Evolutionary conservation across 495 filamentous ascomycete genomes (phyloP).

Genomic region (Hypoxylon cercidicola): DNA sequence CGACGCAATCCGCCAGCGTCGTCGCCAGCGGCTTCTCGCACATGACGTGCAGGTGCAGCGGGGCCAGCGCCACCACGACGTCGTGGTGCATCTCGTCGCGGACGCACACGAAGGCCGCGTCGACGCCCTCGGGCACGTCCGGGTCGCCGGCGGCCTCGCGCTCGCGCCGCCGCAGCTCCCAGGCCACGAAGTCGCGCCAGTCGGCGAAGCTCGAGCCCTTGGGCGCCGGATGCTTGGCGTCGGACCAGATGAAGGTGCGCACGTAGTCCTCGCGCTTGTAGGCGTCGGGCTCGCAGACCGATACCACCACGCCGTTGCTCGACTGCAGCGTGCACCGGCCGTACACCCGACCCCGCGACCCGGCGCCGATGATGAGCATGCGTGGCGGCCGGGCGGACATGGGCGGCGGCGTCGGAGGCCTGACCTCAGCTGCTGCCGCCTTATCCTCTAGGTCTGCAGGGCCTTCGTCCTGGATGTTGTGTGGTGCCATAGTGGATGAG

Average conservation of each 20-base stretch:
- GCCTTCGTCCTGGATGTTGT: slow-evolving; percentile 41
- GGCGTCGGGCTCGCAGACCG: slow-evolving; percentile 82
- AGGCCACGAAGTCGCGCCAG: slow-evolving; percentile 78
- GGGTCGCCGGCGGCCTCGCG: slow-evolving; percentile 51
- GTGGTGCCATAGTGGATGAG: slow-evolving; percentile 40
- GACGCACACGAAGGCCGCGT: slow-evolving; percentile 88
- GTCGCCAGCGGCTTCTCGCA: slow-evolving; percentile 95
- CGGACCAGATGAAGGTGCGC: slow-evolving; percentile 71
- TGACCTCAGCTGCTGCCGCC: slow-evolving; percentile 20
- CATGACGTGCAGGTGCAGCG: slow-evolving; percentile 81
- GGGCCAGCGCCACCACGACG: slow-evolving; percentile 75
- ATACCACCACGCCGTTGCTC: slow-evolving; percentile 71
- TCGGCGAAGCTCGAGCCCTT: slow-evolving; percentile 71
- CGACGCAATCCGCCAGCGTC: slow-evolving; percentile 76
- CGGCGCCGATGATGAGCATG: slow-evolving; percentile 87
- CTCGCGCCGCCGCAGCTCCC: slow-evolving; percentile 66
- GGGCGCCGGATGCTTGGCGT: slow-evolving; percentile 49
- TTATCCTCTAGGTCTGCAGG: slow-evolving; percentile 38
- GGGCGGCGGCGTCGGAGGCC: slow-evolving; percentile 46
- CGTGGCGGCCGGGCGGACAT: slow-evolving; percentile 59
- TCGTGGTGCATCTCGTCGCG: slow-evolving; percentile 88
- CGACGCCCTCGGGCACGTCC: slow-evolving; percentile 65
- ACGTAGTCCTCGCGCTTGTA: slow-evolving; percentile 79
- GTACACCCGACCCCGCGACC: slow-evolving; percentile 83
- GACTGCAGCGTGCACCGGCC: slow-evolving; percentile 70